phyloP scores from a whole-genome alignment of 345 rosid species.

The Pistacia vera region DNA sequence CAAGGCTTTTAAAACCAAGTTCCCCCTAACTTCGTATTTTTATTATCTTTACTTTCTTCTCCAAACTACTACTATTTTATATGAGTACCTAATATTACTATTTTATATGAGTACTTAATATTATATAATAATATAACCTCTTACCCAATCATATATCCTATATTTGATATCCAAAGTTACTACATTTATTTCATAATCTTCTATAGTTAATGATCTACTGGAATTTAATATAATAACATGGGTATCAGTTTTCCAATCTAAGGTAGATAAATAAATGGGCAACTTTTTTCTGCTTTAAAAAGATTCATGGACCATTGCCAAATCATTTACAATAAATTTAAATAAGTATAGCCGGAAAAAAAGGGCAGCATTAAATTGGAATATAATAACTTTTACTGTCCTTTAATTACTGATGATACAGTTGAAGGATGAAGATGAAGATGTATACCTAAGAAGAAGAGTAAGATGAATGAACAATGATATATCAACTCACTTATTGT shows the following conservation, averaged over 20 bases:
- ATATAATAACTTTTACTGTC: too few species aligned
- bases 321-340: background rate
- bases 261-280: background rate
- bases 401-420: too few species aligned
- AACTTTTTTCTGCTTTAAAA: background rate
- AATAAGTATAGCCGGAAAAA: background rate
- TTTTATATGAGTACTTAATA: too few species aligned
- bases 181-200: too few species aligned
- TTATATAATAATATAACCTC: too few species aligned
- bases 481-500: background rate
- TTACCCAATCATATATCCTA: too few species aligned
- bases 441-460: too few species aligned
- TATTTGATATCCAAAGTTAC: too few species aligned
- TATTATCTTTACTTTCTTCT: background rate
- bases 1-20: conserved; percentile 5
- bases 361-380: background rate
- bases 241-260: background rate
- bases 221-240: background rate
- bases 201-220: background rate
- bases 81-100: too few species aligned
- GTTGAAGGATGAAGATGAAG: too few species aligned
- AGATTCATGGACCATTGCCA: background rate
- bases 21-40: background rate
- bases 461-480: background rate
- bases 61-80: too few species aligned